These are phyloP conservation scores for Ensete ventricosum DNA, from an alignment of 176 grass and related monocot genomes.

Conservation along the genomic window DNA sequence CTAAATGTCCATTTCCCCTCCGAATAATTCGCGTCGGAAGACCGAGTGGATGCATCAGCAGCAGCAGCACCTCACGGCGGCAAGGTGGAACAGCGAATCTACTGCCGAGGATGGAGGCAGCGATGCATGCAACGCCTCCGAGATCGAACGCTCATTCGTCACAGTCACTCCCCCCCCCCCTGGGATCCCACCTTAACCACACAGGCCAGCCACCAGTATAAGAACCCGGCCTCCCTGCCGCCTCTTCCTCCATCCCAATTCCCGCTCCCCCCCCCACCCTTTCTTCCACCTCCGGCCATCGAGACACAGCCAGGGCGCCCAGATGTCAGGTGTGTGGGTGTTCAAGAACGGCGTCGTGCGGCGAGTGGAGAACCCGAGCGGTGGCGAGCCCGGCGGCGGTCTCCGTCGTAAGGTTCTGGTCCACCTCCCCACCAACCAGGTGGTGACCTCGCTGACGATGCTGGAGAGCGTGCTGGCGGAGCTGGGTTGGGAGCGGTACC, in stretches of 20 bases:
- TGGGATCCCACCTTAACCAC: not conserved
- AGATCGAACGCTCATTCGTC: too few relatives aligned
- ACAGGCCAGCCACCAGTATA: not conserved
- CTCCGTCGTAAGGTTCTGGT: not conserved
- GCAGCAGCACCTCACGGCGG: too few relatives aligned
- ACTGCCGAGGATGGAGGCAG: too few relatives aligned
- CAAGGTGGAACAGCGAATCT: too few relatives aligned
- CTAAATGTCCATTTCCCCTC: too few relatives aligned
- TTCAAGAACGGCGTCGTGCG: constrained; percentile 16
- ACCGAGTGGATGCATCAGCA: too few relatives aligned
- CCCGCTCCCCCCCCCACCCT: not conserved
- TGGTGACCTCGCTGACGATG: not conserved
- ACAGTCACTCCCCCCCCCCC: too few relatives aligned
- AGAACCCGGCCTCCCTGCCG: too few relatives aligned
- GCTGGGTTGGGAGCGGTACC: constrained; percentile 13
- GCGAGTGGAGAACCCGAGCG: not conserved
- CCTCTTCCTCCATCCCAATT: not conserved
- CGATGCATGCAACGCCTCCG: too few relatives aligned
- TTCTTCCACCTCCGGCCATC: not conserved
- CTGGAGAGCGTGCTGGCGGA: constrained; percentile 1
- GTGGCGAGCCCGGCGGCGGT: not conserved
- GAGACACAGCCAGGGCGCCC: not conserved
- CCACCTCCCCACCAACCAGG: not conserved
- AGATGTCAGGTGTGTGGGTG: constrained; percentile 5
- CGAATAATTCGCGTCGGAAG: too few relatives aligned